phyloP scores from a whole-genome alignment of 148 eudicot genomes.

The Selenicereus undatus region DNA sequence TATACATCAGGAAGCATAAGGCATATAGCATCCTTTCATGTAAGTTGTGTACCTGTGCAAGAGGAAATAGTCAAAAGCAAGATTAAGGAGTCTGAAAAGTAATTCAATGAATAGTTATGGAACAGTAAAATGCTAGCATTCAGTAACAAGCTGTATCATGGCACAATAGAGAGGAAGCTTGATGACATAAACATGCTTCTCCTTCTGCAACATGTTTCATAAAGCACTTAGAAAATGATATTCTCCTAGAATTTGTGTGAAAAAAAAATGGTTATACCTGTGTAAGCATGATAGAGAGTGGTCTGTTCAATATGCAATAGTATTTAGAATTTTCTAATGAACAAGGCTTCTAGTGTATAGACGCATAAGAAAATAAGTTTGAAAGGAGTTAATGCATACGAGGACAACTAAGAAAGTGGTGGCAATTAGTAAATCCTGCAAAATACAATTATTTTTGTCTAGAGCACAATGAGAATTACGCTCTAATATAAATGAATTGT shows the following conservation, averaged over 20 bases:
- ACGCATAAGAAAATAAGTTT: constrained; percentile 21
- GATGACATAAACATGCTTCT: constrained; percentile 34
- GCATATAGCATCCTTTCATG: constrained; percentile 83
- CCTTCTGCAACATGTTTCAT: constrained; percentile 47
- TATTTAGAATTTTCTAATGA: constrained; percentile 47
- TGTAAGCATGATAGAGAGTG: constrained; percentile 83
- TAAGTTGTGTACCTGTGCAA: constrained; percentile 81
- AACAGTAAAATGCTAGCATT: constrained; percentile 17
- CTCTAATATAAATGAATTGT: too few relatives aligned
- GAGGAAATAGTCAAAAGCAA: constrained; percentile 8
- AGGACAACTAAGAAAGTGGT: not conserved
- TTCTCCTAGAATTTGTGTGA: constrained; percentile 73
- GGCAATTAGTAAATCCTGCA: not conserved
- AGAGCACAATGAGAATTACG: not conserved
- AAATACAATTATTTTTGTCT: too few relatives aligned
- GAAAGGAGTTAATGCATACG: not conserved
- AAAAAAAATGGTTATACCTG: constrained; percentile 84
- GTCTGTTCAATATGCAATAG: constrained; percentile 75
- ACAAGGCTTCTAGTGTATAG: constrained; percentile 47
- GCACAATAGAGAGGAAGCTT: constrained; percentile 47
- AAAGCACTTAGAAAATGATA: constrained; percentile 60
- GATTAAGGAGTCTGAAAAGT: not conserved
- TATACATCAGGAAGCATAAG: constrained; percentile 74
- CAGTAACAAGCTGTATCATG: constrained; percentile 69
- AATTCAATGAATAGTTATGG: not conserved